Base-by-base conservation (phyloP, 225 moss, liverwort and hornwort genomes). In the Polytrichum commune region DNA sequence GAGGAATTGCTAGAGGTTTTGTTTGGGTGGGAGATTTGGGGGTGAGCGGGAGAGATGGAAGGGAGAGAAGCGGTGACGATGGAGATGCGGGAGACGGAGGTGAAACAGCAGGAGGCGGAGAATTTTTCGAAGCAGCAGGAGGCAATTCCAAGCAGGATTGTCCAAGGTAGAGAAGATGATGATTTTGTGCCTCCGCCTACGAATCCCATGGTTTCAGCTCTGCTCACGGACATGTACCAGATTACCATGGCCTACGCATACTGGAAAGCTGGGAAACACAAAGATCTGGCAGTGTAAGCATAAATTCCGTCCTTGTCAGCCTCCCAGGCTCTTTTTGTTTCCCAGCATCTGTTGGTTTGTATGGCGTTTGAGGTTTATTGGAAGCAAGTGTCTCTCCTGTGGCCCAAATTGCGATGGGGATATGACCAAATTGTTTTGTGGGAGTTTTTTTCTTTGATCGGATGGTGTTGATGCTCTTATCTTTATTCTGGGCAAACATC, bases 161-260 rank as follows among this genome's bases (percentile, higher is more conserved):
- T 66, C 26, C 53, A 55, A 28, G 1, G 58, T 18, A 27, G 27
- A 55, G 5, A 28, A 6, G 27, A 56, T n/a, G 57, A 20, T 46
- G 66, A 57, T 54, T n/a, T 0, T 30, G 69, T 78, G 2, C 69
- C 38, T 20, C 72, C 72, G 53, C 75, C 75, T 1, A 73, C 78
- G 60, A 66, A 69, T 78, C 72, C 69, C 1, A 62, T 72, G 82
- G 69, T 75, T 62, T 82, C 69, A 1, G 68, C 69, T 20, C 65
- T 82, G 56, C 53, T 66, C 19, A 82, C 78, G 20, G 78, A 82
- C 60, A 82, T 82, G 82, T 82, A 82, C 75, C 82, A 82, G 69
- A 69, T 82, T 23, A 62, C 56, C n/a, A 78, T 75, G 82, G 62
- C 72, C 1, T 78, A 75, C 38, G 72, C 72, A 33, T 78, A 75